phyloP scores from a whole-genome alignment of 2,329 filamentous ascomycete genomes.

The Alternaria sp. region DNA sequence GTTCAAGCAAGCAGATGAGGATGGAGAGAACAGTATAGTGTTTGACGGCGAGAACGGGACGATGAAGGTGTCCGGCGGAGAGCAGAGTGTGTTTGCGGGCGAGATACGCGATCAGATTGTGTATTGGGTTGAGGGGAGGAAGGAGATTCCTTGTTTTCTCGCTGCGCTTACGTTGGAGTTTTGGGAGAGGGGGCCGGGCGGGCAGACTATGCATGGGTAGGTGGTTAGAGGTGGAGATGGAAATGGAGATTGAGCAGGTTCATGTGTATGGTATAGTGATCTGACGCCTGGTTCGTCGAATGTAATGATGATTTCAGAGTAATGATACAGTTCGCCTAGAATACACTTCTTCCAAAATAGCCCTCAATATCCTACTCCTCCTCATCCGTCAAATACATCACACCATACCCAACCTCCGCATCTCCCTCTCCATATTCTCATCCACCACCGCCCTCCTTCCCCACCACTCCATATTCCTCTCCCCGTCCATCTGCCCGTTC shows the following conservation, averaged over 20 bases:
- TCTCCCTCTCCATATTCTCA: conserved; percentile 24
- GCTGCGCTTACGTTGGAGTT: conserved; percentile 92
- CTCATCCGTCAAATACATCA: background rate
- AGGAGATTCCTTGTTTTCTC: conserved; percentile 91
- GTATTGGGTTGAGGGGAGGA: conserved; percentile 94
- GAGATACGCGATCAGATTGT: conserved; percentile 86
- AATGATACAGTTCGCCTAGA: background rate
- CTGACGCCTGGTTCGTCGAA: background rate
- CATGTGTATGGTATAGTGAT: background rate
- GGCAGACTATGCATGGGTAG: conserved; percentile 27
- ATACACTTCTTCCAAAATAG: background rate
- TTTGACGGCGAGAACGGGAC: conserved; percentile 94
- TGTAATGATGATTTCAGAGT: background rate
- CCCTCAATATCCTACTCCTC: background rate
- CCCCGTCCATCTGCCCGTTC: background rate
- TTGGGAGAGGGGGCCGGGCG: conserved; percentile 68
- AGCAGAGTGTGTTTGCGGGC: conserved; percentile 81
- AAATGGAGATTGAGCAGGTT: background rate
- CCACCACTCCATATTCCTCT: background rate
- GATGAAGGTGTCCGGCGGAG: conserved; percentile 96
- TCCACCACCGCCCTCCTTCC: background rate
- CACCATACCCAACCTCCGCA: conserved; percentile 34
- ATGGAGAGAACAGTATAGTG: conserved; percentile 66
- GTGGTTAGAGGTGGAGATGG: background rate
- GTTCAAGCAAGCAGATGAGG: conserved; percentile 74